Percentiles rank a stretch among this genome's conserved stretches.
phyloP scores from a whole-genome alignment of 192 early-diverging fungal genomes.

The Linderina pennispora region DNA sequence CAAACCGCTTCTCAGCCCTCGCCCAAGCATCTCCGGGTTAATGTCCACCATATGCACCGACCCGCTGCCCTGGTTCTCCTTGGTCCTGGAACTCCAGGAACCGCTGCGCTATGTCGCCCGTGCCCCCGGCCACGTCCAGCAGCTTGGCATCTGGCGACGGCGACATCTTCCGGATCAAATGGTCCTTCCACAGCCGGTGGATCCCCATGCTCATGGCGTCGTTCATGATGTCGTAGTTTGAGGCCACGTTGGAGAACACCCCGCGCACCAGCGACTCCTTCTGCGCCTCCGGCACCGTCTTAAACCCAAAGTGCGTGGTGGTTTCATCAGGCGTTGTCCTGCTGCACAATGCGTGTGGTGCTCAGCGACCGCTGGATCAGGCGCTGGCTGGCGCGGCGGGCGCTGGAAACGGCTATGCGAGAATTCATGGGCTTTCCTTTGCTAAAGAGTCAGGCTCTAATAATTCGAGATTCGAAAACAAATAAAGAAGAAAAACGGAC shows the following conservation, averaged over 20 bases:
- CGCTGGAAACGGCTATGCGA: no score
- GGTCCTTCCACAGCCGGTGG: conserved; percentile 96
- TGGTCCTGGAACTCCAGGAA: conserved; percentile 81
- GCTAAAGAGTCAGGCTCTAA: no score
- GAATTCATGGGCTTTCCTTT: no score
- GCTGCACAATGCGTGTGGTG: no score
- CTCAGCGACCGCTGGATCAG: no score
- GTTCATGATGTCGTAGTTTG: conserved; percentile 98
- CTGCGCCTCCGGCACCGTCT: conserved; percentile 72
- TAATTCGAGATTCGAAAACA: no score
- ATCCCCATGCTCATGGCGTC: conserved; percentile 92
- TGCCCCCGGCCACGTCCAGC: conserved; percentile 96
- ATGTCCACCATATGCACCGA: conserved; percentile 91
- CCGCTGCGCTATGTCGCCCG: conserved; percentile 94
- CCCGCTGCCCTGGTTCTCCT: conserved; percentile 45
- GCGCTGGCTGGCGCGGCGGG: no score
- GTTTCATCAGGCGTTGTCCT: not conserved
- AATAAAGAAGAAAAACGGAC: no score
- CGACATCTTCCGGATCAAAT: conserved; percentile 78
- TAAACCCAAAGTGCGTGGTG: conserved; percentile 93
- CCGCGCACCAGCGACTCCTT: conserved; percentile 86
- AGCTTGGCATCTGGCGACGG: conserved; percentile 76
- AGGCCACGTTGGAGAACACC: conserved; percentile 92
- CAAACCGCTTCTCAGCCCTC: conserved; percentile 75
- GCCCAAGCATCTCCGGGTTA: conserved; percentile 94